phyloP scores from a whole-genome alignment of 2,329 filamentous ascomycete genomes.

The Eutypa lata region DNA sequence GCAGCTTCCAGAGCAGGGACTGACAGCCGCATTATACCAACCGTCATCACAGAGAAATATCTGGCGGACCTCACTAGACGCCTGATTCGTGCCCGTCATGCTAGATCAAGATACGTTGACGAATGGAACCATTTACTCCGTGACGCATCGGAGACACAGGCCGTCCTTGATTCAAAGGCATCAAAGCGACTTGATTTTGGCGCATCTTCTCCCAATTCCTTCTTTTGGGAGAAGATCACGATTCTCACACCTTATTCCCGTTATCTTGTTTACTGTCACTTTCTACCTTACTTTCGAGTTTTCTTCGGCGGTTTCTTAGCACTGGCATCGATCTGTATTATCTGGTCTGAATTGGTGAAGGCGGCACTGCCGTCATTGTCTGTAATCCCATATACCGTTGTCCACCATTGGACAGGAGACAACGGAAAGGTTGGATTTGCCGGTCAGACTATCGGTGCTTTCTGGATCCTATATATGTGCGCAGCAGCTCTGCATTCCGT shows the following conservation, averaged over 20 bases:
- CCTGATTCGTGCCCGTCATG: constrained; percentile 77
- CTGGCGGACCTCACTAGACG: constrained; percentile 84
- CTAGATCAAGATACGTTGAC: constrained; percentile 75
- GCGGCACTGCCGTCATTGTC: constrained; percentile 75
- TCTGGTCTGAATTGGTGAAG: constrained; percentile 94
- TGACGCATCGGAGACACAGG: constrained; percentile 71
- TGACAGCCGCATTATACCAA: constrained; percentile 56
- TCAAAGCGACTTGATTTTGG: constrained; percentile 80
- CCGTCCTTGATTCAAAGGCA: constrained; percentile 77
- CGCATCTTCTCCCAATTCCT: constrained; percentile 51
- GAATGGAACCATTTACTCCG: constrained; percentile 82
- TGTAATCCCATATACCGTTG: constrained; percentile 61
- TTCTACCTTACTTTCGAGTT: constrained; percentile 68
- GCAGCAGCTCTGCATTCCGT: constrained; percentile 82
- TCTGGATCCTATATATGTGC: constrained; percentile 97
- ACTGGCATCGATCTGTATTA: constrained; percentile 74
- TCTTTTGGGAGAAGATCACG: constrained; percentile 51
- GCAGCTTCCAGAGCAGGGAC: constrained; percentile 39
- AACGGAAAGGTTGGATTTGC: constrained; percentile 78
- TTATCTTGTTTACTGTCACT: constrained; percentile 71
- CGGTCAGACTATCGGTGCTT: constrained; percentile 77
- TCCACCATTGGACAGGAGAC: constrained; percentile 71
- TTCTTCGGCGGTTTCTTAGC: constrained; percentile 65
- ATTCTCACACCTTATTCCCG: constrained; percentile 78
- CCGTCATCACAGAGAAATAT: constrained; percentile 89